A percentile compares a stretch with the other conserved stretches of the same genome.
Conservation (phyloP, 2,329 filamentous ascomycete species). For the Ophioceras dolichostomum region DNA sequence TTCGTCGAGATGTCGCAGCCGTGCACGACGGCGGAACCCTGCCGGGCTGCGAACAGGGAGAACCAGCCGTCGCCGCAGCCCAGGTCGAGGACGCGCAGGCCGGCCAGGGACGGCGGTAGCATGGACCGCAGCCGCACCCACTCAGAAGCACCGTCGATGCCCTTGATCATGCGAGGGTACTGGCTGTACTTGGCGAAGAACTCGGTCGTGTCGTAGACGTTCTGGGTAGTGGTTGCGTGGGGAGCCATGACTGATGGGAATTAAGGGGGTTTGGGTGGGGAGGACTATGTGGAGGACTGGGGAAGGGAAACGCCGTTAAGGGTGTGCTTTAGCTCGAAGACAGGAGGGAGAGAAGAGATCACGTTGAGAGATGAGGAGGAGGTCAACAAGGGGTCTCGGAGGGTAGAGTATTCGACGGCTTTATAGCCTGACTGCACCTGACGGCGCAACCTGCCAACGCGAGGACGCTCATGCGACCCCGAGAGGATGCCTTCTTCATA, state of each 20-base stretch:
- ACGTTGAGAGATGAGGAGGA: too few species aligned
- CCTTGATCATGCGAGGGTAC: conserved; percentile 2
- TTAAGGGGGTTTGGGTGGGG: not conserved
- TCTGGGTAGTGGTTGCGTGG: conserved; percentile 7
- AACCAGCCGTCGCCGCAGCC: conserved; percentile 36
- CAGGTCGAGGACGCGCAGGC: conserved; percentile 25
- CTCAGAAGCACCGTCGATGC: conserved; percentile 25
- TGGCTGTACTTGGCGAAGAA: conserved; percentile 4
- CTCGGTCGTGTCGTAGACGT: conserved; percentile 6
- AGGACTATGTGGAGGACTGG: not conserved
- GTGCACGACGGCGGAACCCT: conserved; percentile 20
- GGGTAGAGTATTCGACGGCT: too few species aligned
- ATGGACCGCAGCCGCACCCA: conserved; percentile 28
- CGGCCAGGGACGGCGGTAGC: conserved; percentile 18
- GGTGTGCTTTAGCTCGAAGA: too few species aligned
- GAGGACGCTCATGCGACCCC: too few species aligned
- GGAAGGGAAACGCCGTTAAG: too few species aligned
- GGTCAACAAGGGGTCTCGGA: too few species aligned
- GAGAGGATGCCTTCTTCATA: too few species aligned
- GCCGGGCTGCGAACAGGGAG: conserved; percentile 25
- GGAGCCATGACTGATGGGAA: not conserved
- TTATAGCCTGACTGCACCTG: too few species aligned
- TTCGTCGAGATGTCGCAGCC: conserved; percentile 27
- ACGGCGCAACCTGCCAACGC: too few species aligned
- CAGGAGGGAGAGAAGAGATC: too few species aligned